Evolutionary conservation across 139 green algal genomes (phyloP).

Genomic region (Volvox africanus): DNA sequence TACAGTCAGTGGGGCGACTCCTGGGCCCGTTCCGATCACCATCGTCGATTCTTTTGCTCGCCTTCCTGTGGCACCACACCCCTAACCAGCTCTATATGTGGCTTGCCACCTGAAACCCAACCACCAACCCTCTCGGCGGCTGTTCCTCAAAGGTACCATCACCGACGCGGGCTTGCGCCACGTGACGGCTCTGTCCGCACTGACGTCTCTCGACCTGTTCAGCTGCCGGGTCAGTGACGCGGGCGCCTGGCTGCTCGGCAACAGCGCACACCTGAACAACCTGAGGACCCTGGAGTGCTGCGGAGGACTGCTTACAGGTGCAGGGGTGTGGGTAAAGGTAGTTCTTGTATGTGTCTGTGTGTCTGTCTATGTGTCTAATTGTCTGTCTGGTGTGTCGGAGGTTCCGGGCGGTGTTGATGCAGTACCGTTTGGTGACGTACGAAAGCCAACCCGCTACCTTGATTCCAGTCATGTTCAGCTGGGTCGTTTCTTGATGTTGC

Average conservation of each 20-base stretch:
- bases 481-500: background rate
- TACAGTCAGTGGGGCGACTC: no score
- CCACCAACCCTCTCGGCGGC: background rate
- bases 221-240: conserved; percentile 21
- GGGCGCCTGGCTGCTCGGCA: conserved; percentile 23
- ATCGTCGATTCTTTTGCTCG: no score
- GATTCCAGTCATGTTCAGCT: no score
- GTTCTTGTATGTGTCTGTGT: no score
- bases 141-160: conserved; percentile 28
- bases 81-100: no score
- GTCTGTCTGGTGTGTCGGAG: no score
- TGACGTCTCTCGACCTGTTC: conserved; percentile 41
- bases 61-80: no score
- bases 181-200: background rate
- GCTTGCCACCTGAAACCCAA: no score
- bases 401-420: background rate
- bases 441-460: background rate
- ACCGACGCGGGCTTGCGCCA: conserved; percentile 25
- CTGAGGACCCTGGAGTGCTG: conserved; percentile 48
- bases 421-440: background rate
- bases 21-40: no score
- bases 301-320: conserved; percentile 32
- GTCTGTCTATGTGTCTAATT: no score
- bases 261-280: background rate
- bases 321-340: background rate